Evolutionary conservation across 352 stramenopile species (phyloP).

Genomic region (Phytophthora quininea): DNA sequence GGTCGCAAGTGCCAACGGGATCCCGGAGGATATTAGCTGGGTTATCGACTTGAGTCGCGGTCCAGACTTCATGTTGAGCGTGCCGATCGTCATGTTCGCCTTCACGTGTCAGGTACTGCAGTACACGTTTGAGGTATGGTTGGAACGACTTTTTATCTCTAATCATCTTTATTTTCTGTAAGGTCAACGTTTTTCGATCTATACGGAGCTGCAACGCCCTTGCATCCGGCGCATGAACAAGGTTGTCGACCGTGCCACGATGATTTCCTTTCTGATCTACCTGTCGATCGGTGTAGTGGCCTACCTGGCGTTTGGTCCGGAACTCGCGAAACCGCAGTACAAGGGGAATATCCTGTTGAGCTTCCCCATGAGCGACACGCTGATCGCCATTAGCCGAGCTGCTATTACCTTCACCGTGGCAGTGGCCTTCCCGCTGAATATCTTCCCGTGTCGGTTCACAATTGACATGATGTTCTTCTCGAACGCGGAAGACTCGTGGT

Average conservation of each 20-base stretch:
- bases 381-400: constrained; percentile 80
- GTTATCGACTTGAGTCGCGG: constrained; percentile 69
- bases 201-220: constrained; percentile 84
- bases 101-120: constrained; percentile 81
- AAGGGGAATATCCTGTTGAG: constrained; percentile 88
- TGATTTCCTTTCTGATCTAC: constrained; percentile 79
- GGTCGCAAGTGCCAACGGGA: constrained; percentile 56
- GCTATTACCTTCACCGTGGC: constrained; percentile 89
- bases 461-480: constrained; percentile 92
- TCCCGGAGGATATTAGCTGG: constrained; percentile 76
- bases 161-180: constrained; percentile 1
- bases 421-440: constrained; percentile 87
- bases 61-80: constrained; percentile 85
- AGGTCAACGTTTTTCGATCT: constrained; percentile 91
- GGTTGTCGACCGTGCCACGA: constrained; percentile 80
- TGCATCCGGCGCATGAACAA: constrained; percentile 91
- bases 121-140: background rate
- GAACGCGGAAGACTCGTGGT: constrained; percentile 65
- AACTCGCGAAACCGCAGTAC: constrained; percentile 66
- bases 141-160: constrained; percentile 3
- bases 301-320: constrained; percentile 78
- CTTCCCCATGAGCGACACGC: constrained; percentile 75
- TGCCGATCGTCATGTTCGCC: constrained; percentile 90
- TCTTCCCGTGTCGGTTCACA: constrained; percentile 87
- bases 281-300: constrained; percentile 78